A percentile compares a stretch with the other conserved stretches of the same genome.
phyloP scores from a whole-genome alignment of 2,329 filamentous ascomycete species.

The Magnaporthales sp. region DNA sequence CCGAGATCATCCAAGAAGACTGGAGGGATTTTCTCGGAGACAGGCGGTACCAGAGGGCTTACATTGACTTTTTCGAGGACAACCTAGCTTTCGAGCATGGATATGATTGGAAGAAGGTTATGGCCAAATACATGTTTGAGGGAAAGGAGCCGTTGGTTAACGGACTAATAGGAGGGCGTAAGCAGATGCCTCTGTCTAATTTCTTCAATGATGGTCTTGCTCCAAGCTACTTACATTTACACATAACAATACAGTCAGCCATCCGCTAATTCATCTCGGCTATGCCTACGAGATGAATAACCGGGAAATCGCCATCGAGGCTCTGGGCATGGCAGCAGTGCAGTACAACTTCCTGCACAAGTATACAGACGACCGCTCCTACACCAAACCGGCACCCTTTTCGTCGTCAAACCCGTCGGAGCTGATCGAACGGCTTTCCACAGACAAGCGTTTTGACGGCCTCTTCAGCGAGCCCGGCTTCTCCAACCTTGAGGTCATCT shows the following conservation, averaged over 20 bases:
- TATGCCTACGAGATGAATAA: constrained; percentile 86
- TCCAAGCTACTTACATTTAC: not conserved
- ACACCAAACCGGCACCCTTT: constrained; percentile 56
- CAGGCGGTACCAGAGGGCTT: constrained; percentile 76
- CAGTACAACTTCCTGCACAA: constrained; percentile 53
- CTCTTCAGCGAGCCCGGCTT: constrained; percentile 50
- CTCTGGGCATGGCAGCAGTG: constrained; percentile 58
- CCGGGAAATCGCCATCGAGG: constrained; percentile 82
- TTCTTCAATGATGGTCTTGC: not conserved
- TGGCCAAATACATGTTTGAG: constrained; percentile 67
- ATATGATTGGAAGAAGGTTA: constrained; percentile 77
- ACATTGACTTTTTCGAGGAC: constrained; percentile 93
- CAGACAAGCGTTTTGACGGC: constrained; percentile 61
- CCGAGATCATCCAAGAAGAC: constrained; percentile 73
- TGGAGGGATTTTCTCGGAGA: constrained; percentile 82
- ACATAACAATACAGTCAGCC: constrained; percentile 56
- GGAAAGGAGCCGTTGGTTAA: constrained; percentile 73
- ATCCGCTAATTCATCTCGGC: constrained; percentile 90
- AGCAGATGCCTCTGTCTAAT: constrained; percentile 21
- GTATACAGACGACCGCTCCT: constrained; percentile 64
- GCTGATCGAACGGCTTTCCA: constrained; percentile 59
- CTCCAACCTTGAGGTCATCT: constrained; percentile 58
- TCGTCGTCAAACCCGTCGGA: constrained; percentile 54
- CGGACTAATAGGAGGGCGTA: constrained; percentile 70
- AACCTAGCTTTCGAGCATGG: constrained; percentile 60